A percentile compares a stretch with the other conserved stretches of the same genome.
Evolutionary conservation across 106 monocot genomes (phyloP).

Genomic region (Chionographis japonica): DNA sequence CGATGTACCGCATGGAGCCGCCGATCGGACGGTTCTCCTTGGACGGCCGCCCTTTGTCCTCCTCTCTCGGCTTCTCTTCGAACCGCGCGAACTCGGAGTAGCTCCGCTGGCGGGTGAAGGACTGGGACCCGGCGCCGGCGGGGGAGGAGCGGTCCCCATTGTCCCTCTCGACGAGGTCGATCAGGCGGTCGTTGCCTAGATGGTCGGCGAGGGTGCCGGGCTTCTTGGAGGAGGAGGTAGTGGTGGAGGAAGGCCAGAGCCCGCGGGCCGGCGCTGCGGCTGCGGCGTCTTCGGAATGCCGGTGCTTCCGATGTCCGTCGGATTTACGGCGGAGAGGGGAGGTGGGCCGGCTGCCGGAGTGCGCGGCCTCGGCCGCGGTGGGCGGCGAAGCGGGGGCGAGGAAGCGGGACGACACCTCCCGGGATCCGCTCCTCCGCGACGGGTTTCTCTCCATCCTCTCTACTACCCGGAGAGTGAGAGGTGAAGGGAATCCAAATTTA

Average conservation of each 20-base stretch:
- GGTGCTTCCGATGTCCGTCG: not conserved
- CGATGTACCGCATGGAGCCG: slow-evolving; percentile 36
- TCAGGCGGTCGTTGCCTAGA: slow-evolving; percentile 6
- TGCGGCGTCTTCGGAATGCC: not conserved
- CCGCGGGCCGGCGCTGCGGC: not conserved
- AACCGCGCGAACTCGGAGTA: slow-evolving; percentile 21
- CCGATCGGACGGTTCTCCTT: slow-evolving; percentile 26
- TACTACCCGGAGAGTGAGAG: no score
- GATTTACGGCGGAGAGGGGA: slow-evolving; percentile 6
- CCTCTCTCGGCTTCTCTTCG: not conserved
- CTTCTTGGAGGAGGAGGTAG: slow-evolving; percentile 4
- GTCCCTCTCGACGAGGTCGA: not conserved
- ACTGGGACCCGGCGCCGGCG: not conserved
- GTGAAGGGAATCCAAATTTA: no score
- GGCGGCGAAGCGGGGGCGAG: not conserved
- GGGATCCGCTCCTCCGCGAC: not conserved
- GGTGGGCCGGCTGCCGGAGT: no score
- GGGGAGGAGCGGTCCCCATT: not conserved
- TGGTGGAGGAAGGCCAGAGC: slow-evolving; percentile 6
- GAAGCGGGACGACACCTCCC: not conserved
- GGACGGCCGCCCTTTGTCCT: slow-evolving; percentile 3
- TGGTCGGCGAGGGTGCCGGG: slow-evolving; percentile 8
- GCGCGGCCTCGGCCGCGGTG: no score
- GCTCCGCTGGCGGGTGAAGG: slow-evolving; percentile 26
- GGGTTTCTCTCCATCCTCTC: no score